These are phyloP conservation scores for Alternaria triticimaculans DNA, from an alignment of 2,329 filamentous ascomycete genomes.

Conservation along the genomic window DNA sequence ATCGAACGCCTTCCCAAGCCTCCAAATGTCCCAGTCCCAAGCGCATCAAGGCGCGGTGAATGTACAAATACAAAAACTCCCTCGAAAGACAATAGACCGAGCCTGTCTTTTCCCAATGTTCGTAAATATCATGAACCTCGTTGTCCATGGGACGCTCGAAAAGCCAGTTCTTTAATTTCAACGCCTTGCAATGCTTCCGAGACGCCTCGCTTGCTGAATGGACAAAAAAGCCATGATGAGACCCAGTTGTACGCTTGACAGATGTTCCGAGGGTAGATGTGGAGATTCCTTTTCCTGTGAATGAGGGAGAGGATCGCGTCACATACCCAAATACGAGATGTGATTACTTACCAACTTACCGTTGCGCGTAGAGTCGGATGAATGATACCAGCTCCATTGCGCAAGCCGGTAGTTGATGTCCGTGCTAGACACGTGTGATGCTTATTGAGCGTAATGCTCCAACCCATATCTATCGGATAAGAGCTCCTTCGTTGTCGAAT, in stretches of 20 bases:
- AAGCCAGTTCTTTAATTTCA: slow-evolving; percentile 17
- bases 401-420: slow-evolving; percentile 40
- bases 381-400: slow-evolving; percentile 43
- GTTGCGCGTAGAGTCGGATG: slow-evolving; percentile 50
- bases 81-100: slow-evolving; percentile 15
- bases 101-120: slow-evolving; percentile 7
- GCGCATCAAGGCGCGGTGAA: not conserved
- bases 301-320: slow-evolving; percentile 39
- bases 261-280: slow-evolving; percentile 41
- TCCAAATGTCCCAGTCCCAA: not conserved
- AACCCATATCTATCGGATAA: not conserved
- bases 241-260: slow-evolving; percentile 31
- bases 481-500: not conserved
- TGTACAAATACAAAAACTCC: slow-evolving; percentile 3
- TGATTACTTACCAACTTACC: slow-evolving; percentile 53
- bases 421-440: slow-evolving; percentile 19
- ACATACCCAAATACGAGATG: slow-evolving; percentile 49
- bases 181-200: slow-evolving; percentile 40
- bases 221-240: slow-evolving; percentile 20
- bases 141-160: slow-evolving; percentile 37
- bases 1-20: not conserved
- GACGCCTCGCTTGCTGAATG: slow-evolving; percentile 40
- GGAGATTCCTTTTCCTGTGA: slow-evolving; percentile 31
- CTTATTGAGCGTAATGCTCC: slow-evolving; percentile 24
- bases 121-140: slow-evolving; percentile 27